Percentiles rank a stretch among this genome's conserved stretches.
Conservation (phyloP, 495 filamentous ascomycete genomes). For the Neurospora sp. region DNA sequence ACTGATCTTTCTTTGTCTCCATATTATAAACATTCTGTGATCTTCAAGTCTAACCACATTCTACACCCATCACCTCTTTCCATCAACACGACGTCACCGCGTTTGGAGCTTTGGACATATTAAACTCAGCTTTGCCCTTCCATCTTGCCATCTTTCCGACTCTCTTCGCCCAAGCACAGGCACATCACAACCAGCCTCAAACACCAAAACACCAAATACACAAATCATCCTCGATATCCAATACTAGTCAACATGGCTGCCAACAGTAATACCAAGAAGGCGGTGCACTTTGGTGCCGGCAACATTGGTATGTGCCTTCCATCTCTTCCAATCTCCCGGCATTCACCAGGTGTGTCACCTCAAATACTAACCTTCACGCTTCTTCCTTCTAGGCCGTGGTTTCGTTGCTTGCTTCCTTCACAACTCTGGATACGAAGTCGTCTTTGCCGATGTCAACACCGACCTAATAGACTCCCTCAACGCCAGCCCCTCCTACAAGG, state of each 20-base stretch:
- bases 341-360: background rate
- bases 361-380: slow-evolving; percentile 5
- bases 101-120: background rate
- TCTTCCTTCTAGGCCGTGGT: slow-evolving; percentile 33
- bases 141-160: background rate
- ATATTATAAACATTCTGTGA: slow-evolving; percentile 5
- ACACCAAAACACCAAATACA: background rate
- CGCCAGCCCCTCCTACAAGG: slow-evolving; percentile 63
- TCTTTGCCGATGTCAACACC: slow-evolving; percentile 91
- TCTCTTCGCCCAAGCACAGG: background rate
- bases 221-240: background rate
- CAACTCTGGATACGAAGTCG: slow-evolving; percentile 78
- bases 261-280: slow-evolving; percentile 47
- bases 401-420: slow-evolving; percentile 63
- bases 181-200: background rate
- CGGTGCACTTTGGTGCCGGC: slow-evolving; percentile 87
- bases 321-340: background rate
- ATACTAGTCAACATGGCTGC: slow-evolving; percentile 7
- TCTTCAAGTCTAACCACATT: background rate
- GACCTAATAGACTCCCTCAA: slow-evolving; percentile 67
- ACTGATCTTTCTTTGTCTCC: slow-evolving; percentile 9
- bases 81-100: background rate
- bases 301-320: slow-evolving; percentile 54
- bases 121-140: background rate
- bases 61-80: background rate